Base-by-base conservation (phyloP, 2,329 filamentous ascomycete species). In the Fusarium proliferatum region DNA sequence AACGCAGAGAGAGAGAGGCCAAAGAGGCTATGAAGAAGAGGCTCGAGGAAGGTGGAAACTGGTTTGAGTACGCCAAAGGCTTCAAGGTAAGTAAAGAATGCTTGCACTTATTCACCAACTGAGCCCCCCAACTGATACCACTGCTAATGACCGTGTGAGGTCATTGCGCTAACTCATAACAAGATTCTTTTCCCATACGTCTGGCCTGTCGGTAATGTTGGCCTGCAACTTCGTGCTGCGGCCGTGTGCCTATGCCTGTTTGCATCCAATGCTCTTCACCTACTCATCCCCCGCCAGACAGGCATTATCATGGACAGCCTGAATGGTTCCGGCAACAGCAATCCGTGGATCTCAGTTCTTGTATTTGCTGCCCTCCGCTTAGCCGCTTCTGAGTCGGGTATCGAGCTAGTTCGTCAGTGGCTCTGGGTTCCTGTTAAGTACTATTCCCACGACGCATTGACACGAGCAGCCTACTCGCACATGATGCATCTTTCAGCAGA, bases 261-360 rank as follows among this genome's bases (percentile, higher is more conserved):
- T n/a, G 84, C 86, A 58, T 89, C 91, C 62, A 94, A 95, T 72
- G 89, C 89, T 9, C 84, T 97, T 56, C 94, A 95, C 75, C 85
- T 97, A 19, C 83, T 97, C 46, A 90, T 94, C 38, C 94, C 94
- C n/a, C 88, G 93, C 26, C 93, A 96, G 79, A 89, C 96, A 38
- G 94, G 94, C 72, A 90, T 93, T 65, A 91, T 97, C 71, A 91
- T 94, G 72, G 90, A 96, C 77, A 89, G 89, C 68, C 83, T 97
- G 28, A 86, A 86, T 36, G 84, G 86, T 13, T 80, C 78, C 41
- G 85, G 87, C 46, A 81, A 85, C 48, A 84, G 81, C 64, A 86
- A 84, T 59, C 85, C 86, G 2, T 89, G 88, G 88, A 71, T 84
- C 7, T 85, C 88, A 30, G 86, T 90, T 5, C 68, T 86, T 26